Base-by-base conservation (phyloP, 2,329 filamentous ascomycete species). In the Aspergillus ibericus region DNA sequence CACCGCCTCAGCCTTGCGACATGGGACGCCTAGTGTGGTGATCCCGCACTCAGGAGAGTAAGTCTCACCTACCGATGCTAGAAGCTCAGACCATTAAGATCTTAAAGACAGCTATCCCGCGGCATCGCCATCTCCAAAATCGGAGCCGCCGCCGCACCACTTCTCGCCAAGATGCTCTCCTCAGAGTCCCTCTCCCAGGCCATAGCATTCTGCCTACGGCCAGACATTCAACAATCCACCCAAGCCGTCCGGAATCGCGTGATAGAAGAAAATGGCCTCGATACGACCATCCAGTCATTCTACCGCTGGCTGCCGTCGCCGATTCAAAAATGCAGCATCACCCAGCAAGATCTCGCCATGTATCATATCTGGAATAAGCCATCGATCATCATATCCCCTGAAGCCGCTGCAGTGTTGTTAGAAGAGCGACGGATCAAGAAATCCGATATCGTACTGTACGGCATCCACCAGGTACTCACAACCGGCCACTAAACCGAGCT, bases 321-420 rank as follows among this genome's bases (percentile, higher is more conserved):
- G 3, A 27, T 51, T 7, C 48, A 51, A 13, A 34, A 15, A 13
- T 55, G 53, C 25, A 38, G 18, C 13, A 55, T 55, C 42, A 49
- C 53, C 2, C 20, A 55, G 15, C 42, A 51, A 5, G 32, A 36
- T 36, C 32, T 51, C 12, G 48, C 48, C 8, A 51, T 51, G 48
- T 51, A 51, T 12, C 48, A 20, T 7, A 51, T 51, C 16, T 51
- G 48, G 48, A 51, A 51, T 32, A n/a, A n/a, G 8, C 48, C 48
- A 25, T 22, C 48, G 10, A n/a, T 35, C 22, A 7, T 2, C 2
- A 6, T 51, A 27, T 51, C 48, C 1, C 8, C 42, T 6, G 42
- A 47, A n/a, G 22, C 42, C 15, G 42, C 42, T n/a, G 42, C 42
- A 25, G 20, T 47, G 8, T 8, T 47, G 16, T 18, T 47, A 10